phyloP scores from a whole-genome alignment of 1,284 basidiomycete species.

The Leucoagaricus sp. region DNA sequence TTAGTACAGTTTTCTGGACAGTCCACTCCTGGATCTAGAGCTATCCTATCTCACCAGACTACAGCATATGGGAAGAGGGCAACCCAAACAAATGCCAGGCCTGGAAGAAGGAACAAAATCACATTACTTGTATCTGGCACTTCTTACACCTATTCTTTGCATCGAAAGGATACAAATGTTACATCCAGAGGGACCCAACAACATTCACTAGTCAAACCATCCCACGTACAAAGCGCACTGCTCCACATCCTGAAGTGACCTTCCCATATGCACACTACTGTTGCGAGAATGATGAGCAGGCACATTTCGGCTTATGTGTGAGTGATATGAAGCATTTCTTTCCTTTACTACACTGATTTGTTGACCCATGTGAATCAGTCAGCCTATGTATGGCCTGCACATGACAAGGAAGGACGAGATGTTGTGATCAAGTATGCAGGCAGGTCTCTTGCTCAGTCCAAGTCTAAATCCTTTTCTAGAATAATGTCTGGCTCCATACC shows the following conservation, averaged over 20 bases:
- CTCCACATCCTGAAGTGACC: not conserved
- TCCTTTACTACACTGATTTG: no score
- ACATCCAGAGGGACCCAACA: not conserved
- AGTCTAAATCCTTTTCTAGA: not conserved
- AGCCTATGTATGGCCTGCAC: not conserved
- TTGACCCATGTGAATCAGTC: not conserved
- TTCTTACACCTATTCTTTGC: not conserved
- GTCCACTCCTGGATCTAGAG: conserved; percentile 1
- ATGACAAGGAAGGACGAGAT: not conserved
- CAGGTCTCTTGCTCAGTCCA: not conserved
- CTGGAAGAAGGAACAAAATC: not conserved
- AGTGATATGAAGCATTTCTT: not conserved
- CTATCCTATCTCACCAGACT: not conserved
- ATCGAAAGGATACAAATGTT: not conserved
- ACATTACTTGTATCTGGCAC: not conserved
- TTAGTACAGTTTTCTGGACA: not conserved
- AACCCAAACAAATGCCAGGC: not conserved
- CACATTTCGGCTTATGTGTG: not conserved
- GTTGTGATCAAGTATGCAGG: not conserved
- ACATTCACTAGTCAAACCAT: not conserved
- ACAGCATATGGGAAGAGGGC: not conserved
- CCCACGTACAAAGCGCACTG: not conserved
- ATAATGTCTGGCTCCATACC: not conserved
- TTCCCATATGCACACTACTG: not conserved
- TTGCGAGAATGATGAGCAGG: not conserved